phyloP scores from a whole-genome alignment of 2,329 filamentous ascomycete genomes.

The Cladosporium sp. region DNA sequence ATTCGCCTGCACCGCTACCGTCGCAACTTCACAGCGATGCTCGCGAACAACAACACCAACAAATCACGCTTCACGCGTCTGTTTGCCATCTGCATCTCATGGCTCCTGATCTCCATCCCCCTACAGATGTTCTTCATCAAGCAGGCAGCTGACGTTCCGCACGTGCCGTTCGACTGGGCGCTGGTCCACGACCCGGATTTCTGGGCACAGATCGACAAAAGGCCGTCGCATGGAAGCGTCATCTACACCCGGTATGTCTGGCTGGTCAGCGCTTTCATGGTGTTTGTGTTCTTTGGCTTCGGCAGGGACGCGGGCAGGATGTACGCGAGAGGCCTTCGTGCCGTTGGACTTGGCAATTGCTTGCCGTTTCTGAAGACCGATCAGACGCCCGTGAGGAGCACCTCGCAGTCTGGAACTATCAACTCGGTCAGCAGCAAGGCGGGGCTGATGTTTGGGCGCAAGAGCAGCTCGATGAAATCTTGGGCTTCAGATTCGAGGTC shows the following conservation, averaged over 20 bases:
- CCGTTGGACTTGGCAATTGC: slow-evolving; percentile 41
- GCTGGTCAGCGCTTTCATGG: slow-evolving; percentile 53
- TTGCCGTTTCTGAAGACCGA: background rate
- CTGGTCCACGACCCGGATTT: slow-evolving; percentile 48
- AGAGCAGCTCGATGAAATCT: slow-evolving; percentile 10
- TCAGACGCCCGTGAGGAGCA: background rate
- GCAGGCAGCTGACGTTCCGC: slow-evolving; percentile 36
- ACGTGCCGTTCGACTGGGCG: slow-evolving; percentile 49
- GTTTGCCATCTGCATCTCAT: slow-evolving; percentile 56
- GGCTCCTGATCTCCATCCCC: slow-evolving; percentile 55
- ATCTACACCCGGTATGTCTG: slow-evolving; percentile 60
- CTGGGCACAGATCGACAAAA: slow-evolving; percentile 53
- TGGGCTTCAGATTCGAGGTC: slow-evolving; percentile 6
- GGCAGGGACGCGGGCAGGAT: slow-evolving; percentile 60
- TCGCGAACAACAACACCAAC: slow-evolving; percentile 55
- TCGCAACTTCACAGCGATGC: slow-evolving; percentile 56
- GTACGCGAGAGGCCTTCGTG: slow-evolving; percentile 50
- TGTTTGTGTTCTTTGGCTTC: slow-evolving; percentile 66
- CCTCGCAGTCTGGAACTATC: slow-evolving; percentile 21
- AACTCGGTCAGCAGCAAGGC: slow-evolving; percentile 32
- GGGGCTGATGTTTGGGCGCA: slow-evolving; percentile 27
- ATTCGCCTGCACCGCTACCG: slow-evolving; percentile 63
- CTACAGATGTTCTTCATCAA: slow-evolving; percentile 54
- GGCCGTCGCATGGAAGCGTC: slow-evolving; percentile 47
- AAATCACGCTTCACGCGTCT: slow-evolving; percentile 63